These are phyloP conservation scores for Pisolithus albus DNA, from an alignment of 768 basidiomycete species.

Conservation along the genomic window DNA sequence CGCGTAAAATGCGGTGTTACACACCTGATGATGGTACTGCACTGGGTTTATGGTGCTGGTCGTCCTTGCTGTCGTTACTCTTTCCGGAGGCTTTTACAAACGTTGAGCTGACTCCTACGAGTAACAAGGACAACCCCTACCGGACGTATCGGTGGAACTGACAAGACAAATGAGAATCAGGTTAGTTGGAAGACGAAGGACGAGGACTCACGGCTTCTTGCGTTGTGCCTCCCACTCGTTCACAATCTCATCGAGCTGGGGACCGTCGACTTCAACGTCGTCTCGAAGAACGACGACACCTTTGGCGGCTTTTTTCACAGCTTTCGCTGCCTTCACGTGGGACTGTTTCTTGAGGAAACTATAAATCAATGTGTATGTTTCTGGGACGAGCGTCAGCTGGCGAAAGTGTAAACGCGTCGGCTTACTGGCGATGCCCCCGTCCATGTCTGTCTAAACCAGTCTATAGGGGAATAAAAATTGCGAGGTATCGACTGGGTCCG, in stretches of 20 bases:
- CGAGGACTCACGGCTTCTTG: slow-evolving; percentile 22
- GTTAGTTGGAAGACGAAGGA: no score
- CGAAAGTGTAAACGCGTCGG: slow-evolving; percentile 3
- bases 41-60: slow-evolving; percentile 31
- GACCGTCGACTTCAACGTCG: slow-evolving; percentile 38
- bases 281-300: slow-evolving; percentile 56
- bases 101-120: neutral
- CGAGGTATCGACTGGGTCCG: neutral
- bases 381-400: slow-evolving; percentile 32
- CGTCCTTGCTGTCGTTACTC: slow-evolving; percentile 6
- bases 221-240: slow-evolving; percentile 49
- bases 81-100: slow-evolving; percentile 13
- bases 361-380: slow-evolving; percentile 70
- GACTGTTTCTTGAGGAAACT: slow-evolving; percentile 61
- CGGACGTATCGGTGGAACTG: slow-evolving; percentile 16
- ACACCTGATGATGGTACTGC: slow-evolving; percentile 33
- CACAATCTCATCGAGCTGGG: slow-evolving; percentile 60
- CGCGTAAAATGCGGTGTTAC: neutral
- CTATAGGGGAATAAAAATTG: neutral
- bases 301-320: slow-evolving; percentile 69
- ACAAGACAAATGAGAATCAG: no score
- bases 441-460: slow-evolving; percentile 27
- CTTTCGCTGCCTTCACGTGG: slow-evolving; percentile 65
- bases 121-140: slow-evolving; percentile 9
- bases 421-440: slow-evolving; percentile 50